These are phyloP conservation scores for Kazachstania viticola DNA, from an alignment of 805 yeast genomes.

Conservation along the genomic window DNA sequence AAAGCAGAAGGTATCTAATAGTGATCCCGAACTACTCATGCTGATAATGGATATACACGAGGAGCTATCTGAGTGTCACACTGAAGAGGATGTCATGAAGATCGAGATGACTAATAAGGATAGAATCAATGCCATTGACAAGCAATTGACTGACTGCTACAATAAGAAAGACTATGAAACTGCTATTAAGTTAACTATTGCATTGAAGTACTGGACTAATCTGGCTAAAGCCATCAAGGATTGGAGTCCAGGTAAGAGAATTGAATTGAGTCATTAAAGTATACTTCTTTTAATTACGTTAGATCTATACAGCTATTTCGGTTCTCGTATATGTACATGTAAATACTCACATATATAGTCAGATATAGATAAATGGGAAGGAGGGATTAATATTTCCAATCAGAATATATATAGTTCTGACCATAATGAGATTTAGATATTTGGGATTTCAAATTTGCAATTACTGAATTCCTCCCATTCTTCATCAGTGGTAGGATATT, in stretches of 20 bases:
- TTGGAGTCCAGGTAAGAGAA: slow-evolving; percentile 61
- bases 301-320: too few relatives aligned
- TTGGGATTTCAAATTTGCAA: slow-evolving; percentile 54
- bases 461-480: slow-evolving; percentile 51
- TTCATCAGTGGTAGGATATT: slow-evolving; percentile 50
- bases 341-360: too few relatives aligned
- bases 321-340: too few relatives aligned
- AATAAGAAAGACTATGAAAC: slow-evolving; percentile 36
- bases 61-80: slow-evolving; percentile 53
- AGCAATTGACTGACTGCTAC: slow-evolving; percentile 37
- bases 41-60: slow-evolving; percentile 80
- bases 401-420: too few relatives aligned
- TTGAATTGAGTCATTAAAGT: slow-evolving; percentile 47
- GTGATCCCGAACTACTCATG: slow-evolving; percentile 52
- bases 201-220: slow-evolving; percentile 75
- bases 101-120: slow-evolving; percentile 45
- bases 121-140: slow-evolving; percentile 39
- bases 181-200: slow-evolving; percentile 57
- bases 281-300: neutral
- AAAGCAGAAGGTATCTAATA: slow-evolving; percentile 33
- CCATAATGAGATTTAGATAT: neutral
- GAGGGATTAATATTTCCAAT: too few relatives aligned
- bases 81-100: slow-evolving; percentile 43
- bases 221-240: slow-evolving; percentile 62
- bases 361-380: neutral